Evolutionary conservation across 2,329 filamentous ascomycete species (phyloP).

Genomic region (Aspergillus melleus): DNA sequence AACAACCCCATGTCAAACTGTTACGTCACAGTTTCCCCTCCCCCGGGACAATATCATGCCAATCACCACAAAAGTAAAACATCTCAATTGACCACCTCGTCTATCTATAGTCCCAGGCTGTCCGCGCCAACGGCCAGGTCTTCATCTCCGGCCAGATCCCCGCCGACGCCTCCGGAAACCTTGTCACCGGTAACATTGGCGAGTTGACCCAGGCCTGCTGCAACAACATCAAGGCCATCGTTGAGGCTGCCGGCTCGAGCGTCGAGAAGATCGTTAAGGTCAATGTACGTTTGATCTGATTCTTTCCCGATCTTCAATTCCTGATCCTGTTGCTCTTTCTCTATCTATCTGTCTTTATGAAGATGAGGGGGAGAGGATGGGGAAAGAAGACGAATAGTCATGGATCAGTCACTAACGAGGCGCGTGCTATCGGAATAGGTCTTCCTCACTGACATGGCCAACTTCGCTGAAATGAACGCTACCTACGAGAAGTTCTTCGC

Average conservation of each 20-base stretch:
- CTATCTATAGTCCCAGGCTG: slow-evolving; percentile 54
- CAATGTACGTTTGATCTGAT: slow-evolving; percentile 49
- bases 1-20: too few relatives aligned
- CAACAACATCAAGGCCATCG: slow-evolving; percentile 79
- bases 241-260: slow-evolving; percentile 76
- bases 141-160: slow-evolving; percentile 79
- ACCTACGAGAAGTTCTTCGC: slow-evolving; percentile 70
- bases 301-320: not conserved
- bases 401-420: too few relatives aligned
- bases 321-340: not conserved
- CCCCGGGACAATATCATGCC: not conserved
- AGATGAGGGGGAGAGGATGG: too few relatives aligned
- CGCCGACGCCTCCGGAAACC: slow-evolving; percentile 59
- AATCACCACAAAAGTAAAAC: not conserved
- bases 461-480: slow-evolving; percentile 80
- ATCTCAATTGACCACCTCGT: not conserved
- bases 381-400: too few relatives aligned
- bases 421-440: slow-evolving; percentile 46
- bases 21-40: not conserved
- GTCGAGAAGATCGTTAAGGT: slow-evolving; percentile 85
- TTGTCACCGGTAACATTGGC: slow-evolving; percentile 64
- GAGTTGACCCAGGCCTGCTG: slow-evolving; percentile 71
- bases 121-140: slow-evolving; percentile 67
- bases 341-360: not conserved
- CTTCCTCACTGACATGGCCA: slow-evolving; percentile 87